Percentiles rank a stretch among this genome's conserved stretches.
Evolutionary conservation across 2,329 filamentous ascomycete genomes (phyloP).

Genomic region (Emericellopsis atlantica): DNA sequence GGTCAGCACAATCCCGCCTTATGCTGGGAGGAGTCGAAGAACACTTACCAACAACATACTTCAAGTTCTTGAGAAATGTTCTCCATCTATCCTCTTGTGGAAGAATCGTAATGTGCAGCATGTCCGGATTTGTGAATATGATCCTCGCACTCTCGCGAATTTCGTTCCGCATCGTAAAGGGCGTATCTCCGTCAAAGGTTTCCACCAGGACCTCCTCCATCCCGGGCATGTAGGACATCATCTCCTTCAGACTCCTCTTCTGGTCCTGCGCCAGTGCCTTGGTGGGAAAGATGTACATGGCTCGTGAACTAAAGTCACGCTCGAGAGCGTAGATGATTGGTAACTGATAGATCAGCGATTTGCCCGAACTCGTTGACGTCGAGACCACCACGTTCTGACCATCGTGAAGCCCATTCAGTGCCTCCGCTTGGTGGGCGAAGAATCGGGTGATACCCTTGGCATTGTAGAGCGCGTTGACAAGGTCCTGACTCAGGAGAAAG

Average conservation of each 20-base stretch:
- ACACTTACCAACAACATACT: conserved; percentile 62
- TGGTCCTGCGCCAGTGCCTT: conserved; percentile 96
- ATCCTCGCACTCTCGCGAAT: conserved; percentile 84
- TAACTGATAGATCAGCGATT: conserved; percentile 95
- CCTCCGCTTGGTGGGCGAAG: conserved; percentile 86
- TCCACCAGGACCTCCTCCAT: conserved; percentile 70
- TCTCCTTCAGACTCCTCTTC: conserved; percentile 71
- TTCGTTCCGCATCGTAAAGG: conserved; percentile 61
- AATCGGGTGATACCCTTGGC: conserved; percentile 74
- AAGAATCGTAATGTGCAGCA: conserved; percentile 89
- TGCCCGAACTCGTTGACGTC: conserved; percentile 92
- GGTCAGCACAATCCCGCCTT: conserved; percentile 4
- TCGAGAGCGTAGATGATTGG: conserved; percentile 84
- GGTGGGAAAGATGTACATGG: conserved; percentile 97
- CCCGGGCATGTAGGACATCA: conserved; percentile 68
- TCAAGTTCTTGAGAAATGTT: conserved; percentile 74
- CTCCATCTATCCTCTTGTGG: conserved; percentile 88
- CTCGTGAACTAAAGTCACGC: conserved; percentile 60
- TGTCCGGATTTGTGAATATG: conserved; percentile 96
- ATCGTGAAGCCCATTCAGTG: conserved; percentile 75
- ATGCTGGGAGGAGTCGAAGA: not conserved
- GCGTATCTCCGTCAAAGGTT: conserved; percentile 92
- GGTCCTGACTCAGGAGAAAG: conserved; percentile 75
- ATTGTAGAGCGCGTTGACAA: conserved; percentile 96
- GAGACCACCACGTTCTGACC: conserved; percentile 84